Percentiles rank a stretch among this genome's conserved stretches.
Evolutionary conservation across 2,329 filamentous ascomycete species (phyloP).

Genomic region (Diaporthe sp.): DNA sequence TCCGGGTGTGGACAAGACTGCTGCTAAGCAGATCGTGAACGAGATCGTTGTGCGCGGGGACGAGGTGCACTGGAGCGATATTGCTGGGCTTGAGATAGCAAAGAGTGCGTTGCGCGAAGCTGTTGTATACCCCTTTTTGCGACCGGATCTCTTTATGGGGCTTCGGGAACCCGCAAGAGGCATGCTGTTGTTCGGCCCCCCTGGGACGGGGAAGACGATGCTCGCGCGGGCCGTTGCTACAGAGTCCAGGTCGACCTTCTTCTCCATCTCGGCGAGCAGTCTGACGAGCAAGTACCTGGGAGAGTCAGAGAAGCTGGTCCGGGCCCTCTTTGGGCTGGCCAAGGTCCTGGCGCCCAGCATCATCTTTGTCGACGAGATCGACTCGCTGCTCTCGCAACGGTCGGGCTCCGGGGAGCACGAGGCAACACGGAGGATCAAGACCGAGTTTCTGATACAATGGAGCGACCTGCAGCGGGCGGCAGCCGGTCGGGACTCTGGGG

Average conservation of each 20-base stretch:
- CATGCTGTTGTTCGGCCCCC: conserved; percentile 96
- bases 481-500: conserved; percentile 80
- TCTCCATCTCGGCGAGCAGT: conserved; percentile 95
- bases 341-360: conserved; percentile 92
- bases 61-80: conserved; percentile 93
- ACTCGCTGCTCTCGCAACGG: conserved; percentile 88
- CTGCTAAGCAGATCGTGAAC: conserved; percentile 93
- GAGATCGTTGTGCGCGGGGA: conserved; percentile 96
- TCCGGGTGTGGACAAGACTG: conserved; percentile 82
- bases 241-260: conserved; percentile 94
- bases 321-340: conserved; percentile 90
- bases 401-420: conserved; percentile 91
- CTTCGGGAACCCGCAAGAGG: conserved; percentile 93
- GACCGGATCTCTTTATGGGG: conserved; percentile 96
- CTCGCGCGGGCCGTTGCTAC: conserved; percentile 94
- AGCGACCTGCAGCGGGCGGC: conserved; percentile 93
- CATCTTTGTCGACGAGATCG: conserved; percentile 98
- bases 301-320: conserved; percentile 95
- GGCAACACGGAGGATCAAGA: conserved; percentile 93
- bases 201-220: conserved; percentile 99
- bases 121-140: conserved; percentile 95
- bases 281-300: conserved; percentile 96
- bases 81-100: conserved; percentile 89
- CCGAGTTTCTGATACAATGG: conserved; percentile 98
- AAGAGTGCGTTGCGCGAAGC: conserved; percentile 95